Percentiles rank a stretch among this genome's conserved stretches.
phyloP scores from a whole-genome alignment of 2,329 filamentous ascomycete species.

The Raffaelea arxii region DNA sequence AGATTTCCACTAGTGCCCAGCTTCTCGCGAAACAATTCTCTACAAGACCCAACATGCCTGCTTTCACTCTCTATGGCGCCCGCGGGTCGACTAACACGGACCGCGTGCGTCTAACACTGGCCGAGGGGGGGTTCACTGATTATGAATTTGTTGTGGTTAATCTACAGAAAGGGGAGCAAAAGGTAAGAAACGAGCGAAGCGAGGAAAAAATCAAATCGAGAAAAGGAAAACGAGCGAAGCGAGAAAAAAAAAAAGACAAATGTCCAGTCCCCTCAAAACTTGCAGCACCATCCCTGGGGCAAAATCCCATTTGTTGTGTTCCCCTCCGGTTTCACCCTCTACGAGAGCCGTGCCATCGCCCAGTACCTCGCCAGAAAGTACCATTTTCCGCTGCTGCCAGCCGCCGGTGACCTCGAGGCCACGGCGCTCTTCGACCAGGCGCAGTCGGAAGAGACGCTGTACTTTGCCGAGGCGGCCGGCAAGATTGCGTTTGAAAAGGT shows the following conservation, averaged over 20 bases:
- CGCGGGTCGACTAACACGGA: slow-evolving; percentile 32
- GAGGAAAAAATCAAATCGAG: too few relatives aligned
- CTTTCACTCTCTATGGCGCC: slow-evolving; percentile 30
- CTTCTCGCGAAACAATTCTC: too few relatives aligned
- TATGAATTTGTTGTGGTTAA: slow-evolving; percentile 28
- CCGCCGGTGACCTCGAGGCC: slow-evolving; percentile 27
- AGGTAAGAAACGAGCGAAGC: slow-evolving; percentile 23
- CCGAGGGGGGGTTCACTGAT: slow-evolving; percentile 32
- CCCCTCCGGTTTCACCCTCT: slow-evolving; percentile 31
- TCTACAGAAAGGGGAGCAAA: slow-evolving; percentile 30
- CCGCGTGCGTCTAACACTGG: slow-evolving; percentile 31
- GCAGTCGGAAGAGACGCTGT: slow-evolving; percentile 27
- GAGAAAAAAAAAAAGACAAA: slow-evolving; percentile 16
- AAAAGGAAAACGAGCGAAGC: slow-evolving; percentile 30
- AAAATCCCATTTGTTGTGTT: slow-evolving; percentile 30
- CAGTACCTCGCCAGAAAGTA: slow-evolving; percentile 35
- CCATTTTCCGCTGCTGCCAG: slow-evolving; percentile 31
- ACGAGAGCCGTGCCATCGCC: slow-evolving; percentile 37
- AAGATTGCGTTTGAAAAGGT: slow-evolving; percentile 34
- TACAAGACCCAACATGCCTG: slow-evolving; percentile 31
- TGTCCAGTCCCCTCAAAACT: slow-evolving; percentile 24
- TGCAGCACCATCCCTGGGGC: slow-evolving; percentile 30
- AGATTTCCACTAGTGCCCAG: too few relatives aligned
- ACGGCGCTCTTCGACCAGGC: slow-evolving; percentile 34
- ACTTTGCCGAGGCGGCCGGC: slow-evolving; percentile 33